A percentile compares a stretch with the other conserved stretches of the same genome.
These are phyloP conservation scores for Linnemannia schmuckeri DNA, from an alignment of 192 early-diverging fungal species.

Conservation along the genomic window DNA sequence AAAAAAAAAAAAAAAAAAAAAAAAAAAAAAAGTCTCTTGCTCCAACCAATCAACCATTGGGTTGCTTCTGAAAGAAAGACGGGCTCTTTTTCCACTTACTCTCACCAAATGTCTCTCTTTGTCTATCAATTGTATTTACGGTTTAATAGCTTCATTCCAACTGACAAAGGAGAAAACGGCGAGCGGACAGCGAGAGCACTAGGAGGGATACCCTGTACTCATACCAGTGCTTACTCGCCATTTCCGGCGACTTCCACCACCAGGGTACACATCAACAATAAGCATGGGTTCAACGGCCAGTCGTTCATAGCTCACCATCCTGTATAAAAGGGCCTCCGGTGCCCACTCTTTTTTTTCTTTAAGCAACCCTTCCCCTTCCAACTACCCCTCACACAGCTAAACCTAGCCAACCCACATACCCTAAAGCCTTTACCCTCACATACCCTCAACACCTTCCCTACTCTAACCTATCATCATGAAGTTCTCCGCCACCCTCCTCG, in stretches of 20 bases:
- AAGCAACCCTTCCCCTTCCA: slow-evolving; percentile 56
- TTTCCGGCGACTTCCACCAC: not conserved
- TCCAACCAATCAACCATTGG: not conserved
- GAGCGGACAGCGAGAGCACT: not conserved
- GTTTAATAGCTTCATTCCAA: not conserved
- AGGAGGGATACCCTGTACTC: not conserved
- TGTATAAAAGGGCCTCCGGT: slow-evolving; percentile 27
- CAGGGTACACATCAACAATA: not conserved
- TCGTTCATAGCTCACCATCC: not conserved
- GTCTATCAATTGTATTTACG: not conserved
- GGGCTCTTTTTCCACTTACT: not conserved
- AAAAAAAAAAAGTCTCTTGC: not conserved
- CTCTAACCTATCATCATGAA: slow-evolving; percentile 34
- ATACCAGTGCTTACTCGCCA: not conserved
- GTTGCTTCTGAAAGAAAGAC: not conserved
- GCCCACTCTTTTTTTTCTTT: slow-evolving; percentile 22
- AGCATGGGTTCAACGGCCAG: not conserved
- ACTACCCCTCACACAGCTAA: not conserved
- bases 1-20: not conserved
- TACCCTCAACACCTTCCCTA: not conserved
- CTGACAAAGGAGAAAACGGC: not conserved
- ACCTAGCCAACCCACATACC: not conserved
- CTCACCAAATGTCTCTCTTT: not conserved
- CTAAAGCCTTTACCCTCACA: not conserved
- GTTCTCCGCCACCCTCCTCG: slow-evolving; percentile 36